Evolutionary conservation across 2,329 filamentous ascomycete species (phyloP), one percentile per base, ranked within the genome.

Genomic region (Penicillium expansum): DNA sequence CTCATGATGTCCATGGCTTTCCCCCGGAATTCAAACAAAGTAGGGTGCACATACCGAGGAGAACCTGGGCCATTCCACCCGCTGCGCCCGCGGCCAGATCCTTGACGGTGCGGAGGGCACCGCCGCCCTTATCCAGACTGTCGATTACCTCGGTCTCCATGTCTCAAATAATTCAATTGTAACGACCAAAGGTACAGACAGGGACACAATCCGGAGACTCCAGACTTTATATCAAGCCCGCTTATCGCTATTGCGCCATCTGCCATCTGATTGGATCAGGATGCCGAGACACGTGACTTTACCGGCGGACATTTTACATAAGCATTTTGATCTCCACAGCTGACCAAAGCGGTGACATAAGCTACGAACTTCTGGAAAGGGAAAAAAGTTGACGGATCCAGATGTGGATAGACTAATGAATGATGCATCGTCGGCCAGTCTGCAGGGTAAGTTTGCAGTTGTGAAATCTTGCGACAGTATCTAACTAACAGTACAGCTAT

Each of bases 41-140:
- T 45, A 56, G 32, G 55, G 41, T 48, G 52, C 38, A 51, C 86
- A 77, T 79, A 96, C 92, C 93, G 64, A 97, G 83, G 61, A 99
- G 79, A 42, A 99, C 94, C 77, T 99, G 94, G 18, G 94, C 93
- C 67, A 97, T 83, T 67, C 94, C 94, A 62, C 94, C 94, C 8
- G 88, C 89, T 58, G 94, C 94, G 37, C 94, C 94, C 11, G 94
- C 86, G 71, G 93, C 89, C 57, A 99, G 80, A 77, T 99, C 94
- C 81, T 97, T 99, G 68, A 87, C 79, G 48, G 89, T 89, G 71
- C 88, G 85, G 66, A 76, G 61, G 49, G 81, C 70, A 60, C 76
- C 74, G 35, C 67, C 73, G 35, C 69, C 72, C 62, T 74, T 71
- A 57, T 74, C 68, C 43, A 72, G 58, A 39, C 71, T 69, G 48